A percentile compares a stretch with the other conserved stretches of the same genome.
Evolutionary conservation across 371 early-diverging fungal species (phyloP).

Genomic region (Lichtheimia hyalospora): DNA sequence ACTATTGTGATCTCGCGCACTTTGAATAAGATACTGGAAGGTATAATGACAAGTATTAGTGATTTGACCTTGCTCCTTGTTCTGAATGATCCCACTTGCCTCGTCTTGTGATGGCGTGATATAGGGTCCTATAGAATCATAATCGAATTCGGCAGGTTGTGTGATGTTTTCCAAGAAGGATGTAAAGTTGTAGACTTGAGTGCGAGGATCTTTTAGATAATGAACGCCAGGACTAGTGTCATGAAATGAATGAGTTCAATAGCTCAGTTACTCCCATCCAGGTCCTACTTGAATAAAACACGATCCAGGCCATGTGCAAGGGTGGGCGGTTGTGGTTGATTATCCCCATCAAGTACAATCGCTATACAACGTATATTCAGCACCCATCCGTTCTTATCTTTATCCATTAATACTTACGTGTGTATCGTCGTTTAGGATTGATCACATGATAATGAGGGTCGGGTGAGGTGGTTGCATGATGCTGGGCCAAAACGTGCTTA

Average conservation of each 20-base stretch:
- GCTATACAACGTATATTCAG: neutral
- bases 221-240: constrained; percentile 79
- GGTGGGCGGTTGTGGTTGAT: constrained; percentile 23
- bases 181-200: constrained; percentile 78
- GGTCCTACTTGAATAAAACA: constrained; percentile 74
- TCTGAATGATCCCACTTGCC: constrained; percentile 18
- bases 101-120: constrained; percentile 79
- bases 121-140: constrained; percentile 72
- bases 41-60: neutral
- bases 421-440: no score
- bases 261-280: neutral
- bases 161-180: constrained; percentile 76
- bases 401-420: no score
- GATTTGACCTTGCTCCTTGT: neutral
- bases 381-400: no score
- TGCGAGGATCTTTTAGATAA: constrained; percentile 78
- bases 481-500: no score
- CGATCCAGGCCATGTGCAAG: constrained; percentile 82
- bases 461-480: no score
- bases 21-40: constrained; percentile 39
- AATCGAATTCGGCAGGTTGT: constrained; percentile 81
- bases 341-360: constrained; percentile 7
- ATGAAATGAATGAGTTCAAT: neutral
- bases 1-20: constrained; percentile 45
- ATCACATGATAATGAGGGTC: no score